Base-by-base conservation (phyloP, 495 filamentous ascomycete genomes). In the Cercophora samala region DNA sequence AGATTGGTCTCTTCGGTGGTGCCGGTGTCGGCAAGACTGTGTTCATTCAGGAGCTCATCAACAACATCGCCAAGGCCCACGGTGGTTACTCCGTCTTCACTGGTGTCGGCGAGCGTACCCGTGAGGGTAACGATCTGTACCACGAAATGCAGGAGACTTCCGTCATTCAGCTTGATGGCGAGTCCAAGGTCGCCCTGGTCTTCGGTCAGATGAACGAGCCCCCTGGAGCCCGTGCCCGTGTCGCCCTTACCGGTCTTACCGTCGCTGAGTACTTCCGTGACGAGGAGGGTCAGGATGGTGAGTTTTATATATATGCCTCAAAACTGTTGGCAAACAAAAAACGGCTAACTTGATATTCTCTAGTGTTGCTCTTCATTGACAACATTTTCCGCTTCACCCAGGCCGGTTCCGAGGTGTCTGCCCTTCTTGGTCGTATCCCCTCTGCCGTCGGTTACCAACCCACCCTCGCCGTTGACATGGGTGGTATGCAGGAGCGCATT, bases 171-270 rank as follows among this genome's bases (percentile, higher is more conserved):
- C 92, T 99, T 69, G 95, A 99, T 70, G 95, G 95, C 83, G 93
- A 97, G 75, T 99, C 95, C 81, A 99, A 99, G 90, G 95, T 98
- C 84, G 92, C 95, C 69, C 88, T 99, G 71, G 95, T 98, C 71
- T 99, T 99, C 87, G 95, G 95, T 87, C 95, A 99, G 86, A 99
- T 99, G 95, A 98, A 99, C 89, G 95, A 99, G 85, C 95, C 95
- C 79, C 95, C 95, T 67, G 95, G 95, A 86, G 95, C 95, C 80
- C 95, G 95, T 92, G 95, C 95, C 79, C 95, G 95, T 94, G 95
- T 99, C 78, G 95, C 95, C 79, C 90, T 99, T 74, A 99, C 95
- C 79, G 95, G 79, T 78, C 76, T 90, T 71, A 97, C 93, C 65
- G 86, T 97, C 69, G 92, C 93, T 69, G 93, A 98, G 81, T 93